A percentile compares a stretch with the other conserved stretches of the same genome.
Conservation (phyloP, 1,139 yeast genomes). For the Candida sp. region DNA sequence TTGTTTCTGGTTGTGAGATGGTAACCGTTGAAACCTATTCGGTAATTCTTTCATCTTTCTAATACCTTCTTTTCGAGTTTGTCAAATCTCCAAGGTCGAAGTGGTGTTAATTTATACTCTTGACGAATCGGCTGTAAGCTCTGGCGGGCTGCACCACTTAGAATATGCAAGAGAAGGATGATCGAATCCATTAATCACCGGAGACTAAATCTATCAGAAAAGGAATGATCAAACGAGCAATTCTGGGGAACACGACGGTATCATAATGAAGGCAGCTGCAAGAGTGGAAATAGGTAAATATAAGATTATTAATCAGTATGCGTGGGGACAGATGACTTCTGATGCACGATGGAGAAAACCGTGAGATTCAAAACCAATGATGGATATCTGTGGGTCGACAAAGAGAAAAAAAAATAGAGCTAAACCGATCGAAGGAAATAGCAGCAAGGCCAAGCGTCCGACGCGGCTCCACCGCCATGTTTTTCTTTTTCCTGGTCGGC, state of each 20-base stretch:
- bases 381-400: neutral
- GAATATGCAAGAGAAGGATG: neutral
- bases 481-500: too few species aligned
- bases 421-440: too few species aligned
- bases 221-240: constrained; percentile 1
- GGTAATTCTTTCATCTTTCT: neutral
- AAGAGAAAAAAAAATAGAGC: neutral
- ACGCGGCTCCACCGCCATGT: too few species aligned
- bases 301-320: neutral
- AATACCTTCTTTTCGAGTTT: neutral
- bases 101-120: neutral
- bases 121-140: neutral
- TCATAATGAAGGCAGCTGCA: too few species aligned
- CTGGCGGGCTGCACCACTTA: neutral
- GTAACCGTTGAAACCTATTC: neutral
- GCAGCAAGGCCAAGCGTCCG: too few species aligned
- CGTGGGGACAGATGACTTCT: neutral
- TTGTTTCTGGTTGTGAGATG: neutral
- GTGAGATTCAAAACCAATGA: neutral
- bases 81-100: neutral
- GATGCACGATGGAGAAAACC: neutral
- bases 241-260: neutral
- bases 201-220: neutral
- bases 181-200: neutral
- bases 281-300: neutral